Conservation (phyloP, 176 grass and related monocot species). For the Aegilops bicornis region DNA sequence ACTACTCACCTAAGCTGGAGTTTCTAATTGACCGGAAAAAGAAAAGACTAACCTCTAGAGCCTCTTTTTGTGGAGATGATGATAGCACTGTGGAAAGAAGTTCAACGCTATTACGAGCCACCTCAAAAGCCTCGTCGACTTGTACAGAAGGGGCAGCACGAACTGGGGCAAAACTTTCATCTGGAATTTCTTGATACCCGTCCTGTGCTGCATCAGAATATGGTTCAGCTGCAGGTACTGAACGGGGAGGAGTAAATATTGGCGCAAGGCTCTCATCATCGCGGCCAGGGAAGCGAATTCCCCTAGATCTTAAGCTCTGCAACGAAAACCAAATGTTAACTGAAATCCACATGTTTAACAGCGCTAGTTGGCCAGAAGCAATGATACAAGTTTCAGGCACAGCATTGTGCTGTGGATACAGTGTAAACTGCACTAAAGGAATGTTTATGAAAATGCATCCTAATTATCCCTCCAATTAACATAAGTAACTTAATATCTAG, state of each 20-base stretch:
- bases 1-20: neutral
- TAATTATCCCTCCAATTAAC: neutral
- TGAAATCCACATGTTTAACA: neutral
- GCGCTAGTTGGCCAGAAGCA: neutral
- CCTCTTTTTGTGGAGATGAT: conserved; percentile 81
- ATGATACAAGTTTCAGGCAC: neutral
- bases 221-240: conserved; percentile 48
- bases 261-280: conserved; percentile 86
- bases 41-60: conserved; percentile 57
- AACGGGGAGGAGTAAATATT: conserved; percentile 77
- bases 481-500: neutral
- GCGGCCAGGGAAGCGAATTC: conserved; percentile 73
- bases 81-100: conserved; percentile 88
- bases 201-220: conserved; percentile 49
- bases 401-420: neutral
- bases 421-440: neutral
- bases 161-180: conserved; percentile 37
- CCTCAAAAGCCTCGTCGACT: conserved; percentile 66
- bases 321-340: conserved; percentile 17
- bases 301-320: conserved; percentile 94
- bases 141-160: conserved; percentile 56
- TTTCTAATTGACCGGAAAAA: neutral
- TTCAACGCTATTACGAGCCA: conserved; percentile 83
- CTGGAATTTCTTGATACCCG: conserved; percentile 65
- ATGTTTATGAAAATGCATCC: neutral